Percentiles rank a stretch among this genome's conserved stretches.
These are phyloP conservation scores for Acer campestre DNA, from an alignment of 345 rosid genomes.

Conservation along the genomic window DNA sequence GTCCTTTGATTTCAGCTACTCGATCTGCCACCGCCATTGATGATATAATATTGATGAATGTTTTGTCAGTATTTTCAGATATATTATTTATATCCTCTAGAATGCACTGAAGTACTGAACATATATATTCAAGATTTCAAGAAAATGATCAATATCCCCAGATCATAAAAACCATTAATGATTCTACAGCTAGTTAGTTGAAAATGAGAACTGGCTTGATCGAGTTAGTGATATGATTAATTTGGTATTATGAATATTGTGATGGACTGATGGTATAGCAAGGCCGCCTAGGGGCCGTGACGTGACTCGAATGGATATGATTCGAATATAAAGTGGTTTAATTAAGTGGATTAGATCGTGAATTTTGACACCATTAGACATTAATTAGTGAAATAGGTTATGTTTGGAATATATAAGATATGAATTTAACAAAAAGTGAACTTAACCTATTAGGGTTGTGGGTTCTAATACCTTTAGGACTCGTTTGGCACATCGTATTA, in stretches of 20 bases:
- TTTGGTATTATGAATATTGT: neutral
- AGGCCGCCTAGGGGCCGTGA: too few species aligned
- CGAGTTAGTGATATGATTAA: neutral
- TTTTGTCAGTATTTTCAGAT: neutral
- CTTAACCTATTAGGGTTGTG: neutral
- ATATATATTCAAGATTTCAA: too few species aligned
- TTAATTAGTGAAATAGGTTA: too few species aligned
- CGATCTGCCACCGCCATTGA: neutral
- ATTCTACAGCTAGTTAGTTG: neutral
- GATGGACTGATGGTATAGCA: too few species aligned
- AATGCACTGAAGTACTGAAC: neutral
- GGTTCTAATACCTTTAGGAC: neutral
- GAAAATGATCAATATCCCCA: neutral
- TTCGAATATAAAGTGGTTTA: too few species aligned
- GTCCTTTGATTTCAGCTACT: conserved; percentile 9
- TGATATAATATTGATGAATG: neutral
- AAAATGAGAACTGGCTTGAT: neutral
- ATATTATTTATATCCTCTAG: neutral
- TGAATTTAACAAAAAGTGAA: neutral
- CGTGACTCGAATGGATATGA: too few species aligned
- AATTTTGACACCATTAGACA: neutral
- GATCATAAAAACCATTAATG: neutral
- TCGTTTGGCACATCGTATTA: too few species aligned
- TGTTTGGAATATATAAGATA: too few species aligned
- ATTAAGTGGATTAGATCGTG: neutral